A percentile compares a stretch with the other conserved stretches of the same genome.
Conservation (phyloP, 352 stramenopile species). For the Pythium guiyangense region DNA sequence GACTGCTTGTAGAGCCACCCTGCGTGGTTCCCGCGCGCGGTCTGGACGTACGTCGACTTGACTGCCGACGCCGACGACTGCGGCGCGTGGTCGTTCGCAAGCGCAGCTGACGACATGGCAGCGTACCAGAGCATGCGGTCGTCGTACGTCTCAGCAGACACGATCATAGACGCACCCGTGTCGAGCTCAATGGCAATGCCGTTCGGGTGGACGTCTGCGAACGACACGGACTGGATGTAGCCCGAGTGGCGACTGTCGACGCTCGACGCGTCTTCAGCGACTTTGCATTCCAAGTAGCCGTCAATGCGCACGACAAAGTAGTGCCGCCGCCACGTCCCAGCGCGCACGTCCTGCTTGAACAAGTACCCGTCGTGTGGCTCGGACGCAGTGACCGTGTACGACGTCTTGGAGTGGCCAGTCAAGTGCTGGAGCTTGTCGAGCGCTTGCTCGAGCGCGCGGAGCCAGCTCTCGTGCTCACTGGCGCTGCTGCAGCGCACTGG, state of each 20-base stretch:
- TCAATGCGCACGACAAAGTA: slow-evolving; percentile 68
- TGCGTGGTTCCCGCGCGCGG: slow-evolving; percentile 62
- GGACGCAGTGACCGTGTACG: slow-evolving; percentile 57
- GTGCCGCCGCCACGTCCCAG: slow-evolving; percentile 44
- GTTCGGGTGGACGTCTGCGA: slow-evolving; percentile 65
- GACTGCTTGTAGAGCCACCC: slow-evolving; percentile 77
- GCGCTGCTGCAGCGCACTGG: slow-evolving; percentile 42
- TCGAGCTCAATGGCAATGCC: slow-evolving; percentile 69
- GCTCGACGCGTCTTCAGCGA: slow-evolving; percentile 26
- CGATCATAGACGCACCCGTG: slow-evolving; percentile 53
- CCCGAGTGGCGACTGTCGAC: slow-evolving; percentile 50
- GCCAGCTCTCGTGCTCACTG: slow-evolving; percentile 48
- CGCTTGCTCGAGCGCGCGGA: slow-evolving; percentile 35
- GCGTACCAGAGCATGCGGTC: slow-evolving; percentile 83
- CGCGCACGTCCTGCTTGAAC: slow-evolving; percentile 51
- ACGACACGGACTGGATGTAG: slow-evolving; percentile 64
- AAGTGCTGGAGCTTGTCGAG: slow-evolving; percentile 51
- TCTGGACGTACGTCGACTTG: slow-evolving; percentile 78
- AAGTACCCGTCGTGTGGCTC: slow-evolving; percentile 70
- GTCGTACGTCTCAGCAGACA: slow-evolving; percentile 77
- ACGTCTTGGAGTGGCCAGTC: slow-evolving; percentile 57
- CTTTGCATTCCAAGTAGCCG: slow-evolving; percentile 67
- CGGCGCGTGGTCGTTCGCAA: slow-evolving; percentile 34
- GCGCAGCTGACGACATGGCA: slow-evolving; percentile 55
- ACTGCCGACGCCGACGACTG: slow-evolving; percentile 31